Conservation (phyloP, 306 rosid genomes). For the Hippophae rhamnoides region DNA sequence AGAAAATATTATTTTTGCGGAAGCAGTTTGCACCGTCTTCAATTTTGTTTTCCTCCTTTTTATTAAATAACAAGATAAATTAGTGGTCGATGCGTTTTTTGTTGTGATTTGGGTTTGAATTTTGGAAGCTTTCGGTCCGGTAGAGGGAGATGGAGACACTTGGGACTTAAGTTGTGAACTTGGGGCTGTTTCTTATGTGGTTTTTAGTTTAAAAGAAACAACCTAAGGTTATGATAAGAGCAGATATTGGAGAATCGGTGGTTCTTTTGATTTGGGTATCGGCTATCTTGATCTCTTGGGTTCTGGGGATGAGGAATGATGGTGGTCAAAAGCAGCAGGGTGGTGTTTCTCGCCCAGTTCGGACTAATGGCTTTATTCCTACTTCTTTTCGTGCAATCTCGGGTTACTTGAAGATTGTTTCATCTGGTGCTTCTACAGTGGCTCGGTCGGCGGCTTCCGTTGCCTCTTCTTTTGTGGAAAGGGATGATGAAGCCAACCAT, state of each 20-base stretch:
- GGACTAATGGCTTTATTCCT: constrained; percentile 63
- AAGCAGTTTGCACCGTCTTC: constrained; percentile 20
- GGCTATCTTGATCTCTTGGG: constrained; percentile 31
- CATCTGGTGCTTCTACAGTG: constrained; percentile 90
- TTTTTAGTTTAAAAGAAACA: constrained; percentile 33
- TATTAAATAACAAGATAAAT: constrained; percentile 14
- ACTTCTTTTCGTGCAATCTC: constrained; percentile 79
- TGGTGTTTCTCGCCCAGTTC: constrained; percentile 37
- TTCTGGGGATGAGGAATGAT: constrained; percentile 88
- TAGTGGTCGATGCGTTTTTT: constrained; percentile 13
- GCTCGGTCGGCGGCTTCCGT: constrained; percentile 90
- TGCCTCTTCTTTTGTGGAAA: constrained; percentile 81
- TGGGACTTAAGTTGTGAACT: constrained; percentile 29
- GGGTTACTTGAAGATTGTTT: constrained; percentile 73
- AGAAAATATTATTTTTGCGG: constrained; percentile 3
- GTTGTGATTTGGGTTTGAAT: constrained; percentile 23
- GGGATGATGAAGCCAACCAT: constrained; percentile 55
- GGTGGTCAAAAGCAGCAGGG: constrained; percentile 62
- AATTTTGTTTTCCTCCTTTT: constrained; percentile 12
- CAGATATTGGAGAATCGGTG: constrained; percentile 42
- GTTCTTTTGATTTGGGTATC: constrained; percentile 37
- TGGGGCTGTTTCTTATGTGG: constrained; percentile 39
- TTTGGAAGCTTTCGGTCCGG: constrained; percentile 35
- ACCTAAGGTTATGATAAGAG: constrained; percentile 57
- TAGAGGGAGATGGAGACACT: constrained; percentile 39